These are phyloP conservation scores for Pilasporangium apinafurcum DNA, from an alignment of 352 stramenopile genomes.

Conservation along the genomic window DNA sequence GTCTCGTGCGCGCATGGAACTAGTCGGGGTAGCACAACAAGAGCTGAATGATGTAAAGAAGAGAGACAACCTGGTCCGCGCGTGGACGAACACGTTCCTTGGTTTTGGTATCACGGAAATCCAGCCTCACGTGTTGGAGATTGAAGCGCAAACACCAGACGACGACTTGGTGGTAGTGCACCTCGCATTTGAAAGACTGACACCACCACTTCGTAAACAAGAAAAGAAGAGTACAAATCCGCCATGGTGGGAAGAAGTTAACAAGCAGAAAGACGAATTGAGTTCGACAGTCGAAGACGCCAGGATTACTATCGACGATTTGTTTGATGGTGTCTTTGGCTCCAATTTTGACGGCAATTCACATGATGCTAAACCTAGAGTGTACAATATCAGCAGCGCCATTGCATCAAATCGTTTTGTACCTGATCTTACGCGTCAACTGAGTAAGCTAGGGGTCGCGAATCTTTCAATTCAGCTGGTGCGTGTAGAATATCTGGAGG, in stretches of 20 bases:
- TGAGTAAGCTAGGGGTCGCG: constrained; percentile 1
- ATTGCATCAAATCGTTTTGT: constrained; percentile 3
- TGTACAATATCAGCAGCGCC: neutral
- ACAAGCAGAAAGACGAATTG: neutral
- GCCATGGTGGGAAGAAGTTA: neutral
- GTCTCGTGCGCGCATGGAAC: constrained; percentile 14
- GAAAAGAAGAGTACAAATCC: neutral
- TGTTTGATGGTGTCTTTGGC: no score
- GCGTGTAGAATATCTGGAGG: neutral
- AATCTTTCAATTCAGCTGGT: constrained; percentile 6
- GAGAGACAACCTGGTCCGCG: constrained; percentile 7
- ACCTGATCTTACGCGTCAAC: constrained; percentile 5
- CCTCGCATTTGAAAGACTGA: constrained; percentile 16
- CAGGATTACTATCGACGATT: no score
- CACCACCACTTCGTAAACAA: neutral
- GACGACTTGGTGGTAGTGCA: constrained; percentile 5
- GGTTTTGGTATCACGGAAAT: constrained; percentile 8
- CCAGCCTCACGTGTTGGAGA: constrained; percentile 20
- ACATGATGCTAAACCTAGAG: neutral
- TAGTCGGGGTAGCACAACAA: constrained; percentile 9
- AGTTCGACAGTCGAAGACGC: neutral
- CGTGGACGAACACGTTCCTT: constrained; percentile 14
- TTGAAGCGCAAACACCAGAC: neutral
- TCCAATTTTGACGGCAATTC: neutral
- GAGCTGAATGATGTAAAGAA: constrained; percentile 2